Base-by-base conservation (phyloP, 192 early-diverging fungal genomes). In the Podila epigama region DNA sequence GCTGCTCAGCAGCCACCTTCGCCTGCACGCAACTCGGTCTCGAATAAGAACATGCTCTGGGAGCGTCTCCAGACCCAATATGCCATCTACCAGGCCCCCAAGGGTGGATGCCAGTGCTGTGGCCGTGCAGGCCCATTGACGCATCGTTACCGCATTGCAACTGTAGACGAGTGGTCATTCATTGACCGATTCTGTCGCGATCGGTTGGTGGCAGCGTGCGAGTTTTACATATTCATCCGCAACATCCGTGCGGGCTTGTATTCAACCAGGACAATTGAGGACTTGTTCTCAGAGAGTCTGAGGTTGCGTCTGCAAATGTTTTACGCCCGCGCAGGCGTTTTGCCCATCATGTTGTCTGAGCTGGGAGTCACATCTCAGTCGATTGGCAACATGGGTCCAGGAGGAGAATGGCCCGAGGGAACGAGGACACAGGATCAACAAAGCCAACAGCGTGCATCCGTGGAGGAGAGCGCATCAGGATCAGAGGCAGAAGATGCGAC, bases 171-270 rank as follows among this genome's bases (percentile, higher is more conserved):
- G 42, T 94, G 93, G 93, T 86, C 88, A 25, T 89, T 88, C 32
- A 87, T 93, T 60, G 93, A 93, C 70, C 86, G 87, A 12, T 89
- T 90, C 63, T 99, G 97, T 79, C 95, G 95, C 31, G 97, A 98
- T 83, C 83, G 96, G 16, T 63, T 99, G 18, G 93, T 97, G 6
- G 92, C 96, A 4, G 94, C 93, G 7, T 92, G 93, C 63, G 96
- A 98, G 64, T 99, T 99, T 66, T 99, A 97, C 82, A 89, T 92
- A 20, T 97, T 98, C 81, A 88, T 97, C 42, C 89, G 95, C 37
- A 93, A 97, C 65, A 81, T 98, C 40, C 88, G 94, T 57, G 93
- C 93, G 65, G 95, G 96, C 0, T 84, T 94, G 25, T 97, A 92
- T 80, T 85, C 88, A n/a, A 88, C 84, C 59, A 86, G 94, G 35